These are phyloP conservation scores for Elaeagnus macrophylla DNA, from an alignment of 306 rosid species.

Conservation along the genomic window DNA sequence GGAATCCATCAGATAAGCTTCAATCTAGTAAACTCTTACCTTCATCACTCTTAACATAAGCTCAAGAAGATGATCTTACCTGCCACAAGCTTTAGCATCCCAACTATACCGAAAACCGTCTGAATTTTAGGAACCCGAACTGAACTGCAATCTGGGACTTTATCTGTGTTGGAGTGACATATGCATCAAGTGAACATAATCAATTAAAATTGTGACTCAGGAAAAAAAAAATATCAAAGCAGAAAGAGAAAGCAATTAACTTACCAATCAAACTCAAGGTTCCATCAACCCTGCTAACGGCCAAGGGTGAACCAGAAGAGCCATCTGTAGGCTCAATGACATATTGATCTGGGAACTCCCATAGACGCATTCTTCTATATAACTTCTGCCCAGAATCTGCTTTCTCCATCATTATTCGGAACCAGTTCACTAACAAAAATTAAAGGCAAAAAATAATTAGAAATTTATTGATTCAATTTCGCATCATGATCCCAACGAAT, in stretches of 20 bases:
- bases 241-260: slow-evolving; percentile 5
- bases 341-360: slow-evolving; percentile 90
- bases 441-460: too few species aligned
- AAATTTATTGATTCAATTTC: too few species aligned
- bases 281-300: slow-evolving; percentile 64
- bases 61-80: slow-evolving; percentile 37
- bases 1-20: too few species aligned
- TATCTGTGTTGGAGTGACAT: slow-evolving; percentile 31
- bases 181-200: background rate
- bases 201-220: slow-evolving; percentile 2
- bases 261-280: slow-evolving; percentile 77
- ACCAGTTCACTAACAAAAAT: slow-evolving; percentile 21
- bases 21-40: too few species aligned
- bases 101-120: slow-evolving; percentile 72
- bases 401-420: slow-evolving; percentile 69
- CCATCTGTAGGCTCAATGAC: slow-evolving; percentile 93
- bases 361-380: slow-evolving; percentile 73
- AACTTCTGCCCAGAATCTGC: slow-evolving; percentile 77
- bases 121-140: slow-evolving; percentile 68
- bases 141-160: slow-evolving; percentile 62
- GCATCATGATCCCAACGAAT: too few species aligned
- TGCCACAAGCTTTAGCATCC: slow-evolving; percentile 78
- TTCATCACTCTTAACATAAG: too few species aligned
- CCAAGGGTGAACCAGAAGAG: slow-evolving; percentile 64
- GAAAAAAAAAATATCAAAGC: background rate